Base-by-base conservation (phyloP, 2,329 filamentous ascomycete genomes). In the Aspergillus quadricinctus region DNA sequence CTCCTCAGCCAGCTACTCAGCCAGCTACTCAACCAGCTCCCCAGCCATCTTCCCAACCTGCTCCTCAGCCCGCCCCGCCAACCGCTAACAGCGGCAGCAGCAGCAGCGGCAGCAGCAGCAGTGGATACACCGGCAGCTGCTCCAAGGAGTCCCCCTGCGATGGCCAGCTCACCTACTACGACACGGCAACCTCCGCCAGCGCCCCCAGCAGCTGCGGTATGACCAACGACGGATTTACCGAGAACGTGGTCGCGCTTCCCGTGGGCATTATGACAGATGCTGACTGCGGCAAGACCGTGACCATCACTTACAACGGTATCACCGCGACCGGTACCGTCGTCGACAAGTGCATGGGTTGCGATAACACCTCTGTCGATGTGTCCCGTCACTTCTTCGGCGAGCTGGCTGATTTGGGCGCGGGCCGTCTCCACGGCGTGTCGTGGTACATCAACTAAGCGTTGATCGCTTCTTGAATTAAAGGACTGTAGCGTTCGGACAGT, bases 341-440 rank as follows among this genome's bases (percentile, higher is more conserved):
- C 52, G 90, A 94, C 78, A 90, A 89, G 77, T 94, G 90, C 80
- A 82, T 83, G 75, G 86, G 87, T 64, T 94, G 90, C 72, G 66
- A 50, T 58, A 52, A 65, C 35, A 61, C 70, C 43, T 77, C 80
- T 65, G 82, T 91, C 50, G 88, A 91, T 66, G 78, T 88, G 62
- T 83, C 81, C 61, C 73, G 78, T 58, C 78, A 80, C 64, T 74
- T 81, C 59, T 88, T 86, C 73, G 61, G 66, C n/a, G 75, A 79
- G 21, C 76, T 89, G 46, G 71, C 70, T 27, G 51, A 57, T 9
- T 52, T 69, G 9, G 57, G 53, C 21, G 69, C 68, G 43, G 78
- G 78, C 51, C 76, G 79, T 61, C 66, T 80, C 52, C 14, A 50
- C 56, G 73, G 70, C 55, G 73, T 78, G 49, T 65, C 74, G 75